A percentile compares a stretch with the other conserved stretches of the same genome.
These are phyloP conservation scores for Chenopodium berlandieri DNA, from an alignment of 148 eudicot species.

Conservation along the genomic window DNA sequence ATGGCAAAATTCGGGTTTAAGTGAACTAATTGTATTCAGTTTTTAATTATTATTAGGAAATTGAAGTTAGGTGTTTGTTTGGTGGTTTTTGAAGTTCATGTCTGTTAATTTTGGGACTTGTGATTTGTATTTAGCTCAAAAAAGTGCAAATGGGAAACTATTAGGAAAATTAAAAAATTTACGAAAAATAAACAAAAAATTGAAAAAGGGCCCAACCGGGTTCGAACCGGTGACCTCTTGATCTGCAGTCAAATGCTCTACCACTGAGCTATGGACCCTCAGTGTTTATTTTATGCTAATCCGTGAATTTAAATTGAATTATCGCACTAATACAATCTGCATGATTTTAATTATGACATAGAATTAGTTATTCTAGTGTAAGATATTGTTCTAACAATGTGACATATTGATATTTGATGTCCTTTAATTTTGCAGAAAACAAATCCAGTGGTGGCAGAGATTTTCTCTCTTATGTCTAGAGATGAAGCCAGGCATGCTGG, in stretches of 20 bases:
- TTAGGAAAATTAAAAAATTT: background rate
- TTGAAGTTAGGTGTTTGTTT: too few species aligned
- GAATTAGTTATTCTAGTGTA: background rate
- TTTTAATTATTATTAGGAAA: too few species aligned
- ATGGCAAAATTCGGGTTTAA: background rate
- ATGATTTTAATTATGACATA: too few species aligned
- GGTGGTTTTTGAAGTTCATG: too few species aligned
- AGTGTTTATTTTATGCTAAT: too few species aligned
- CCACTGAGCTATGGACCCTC: conserved; percentile 37
- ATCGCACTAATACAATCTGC: background rate
- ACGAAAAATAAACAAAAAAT: background rate
- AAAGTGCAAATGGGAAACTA: too few species aligned
- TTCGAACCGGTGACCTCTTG: conserved; percentile 38
- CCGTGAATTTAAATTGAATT: too few species aligned
- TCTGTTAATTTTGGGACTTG: background rate
- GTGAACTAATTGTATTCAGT: background rate
- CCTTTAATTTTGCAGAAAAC: conserved; percentile 70
- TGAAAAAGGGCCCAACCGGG: conserved; percentile 30
- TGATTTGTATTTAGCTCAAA: too few species aligned
- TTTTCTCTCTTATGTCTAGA: conserved; percentile 99
- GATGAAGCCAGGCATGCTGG: conserved; percentile 99
- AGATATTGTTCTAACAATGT: background rate
- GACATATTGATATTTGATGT: background rate
- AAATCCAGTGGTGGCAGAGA: conserved; percentile 95
- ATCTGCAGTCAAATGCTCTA: conserved; percentile 42